A percentile compares a stretch with the other conserved stretches of the same genome.
phyloP scores from a whole-genome alignment of 169 alveolate species.

The Plasmodium fragile region DNA sequence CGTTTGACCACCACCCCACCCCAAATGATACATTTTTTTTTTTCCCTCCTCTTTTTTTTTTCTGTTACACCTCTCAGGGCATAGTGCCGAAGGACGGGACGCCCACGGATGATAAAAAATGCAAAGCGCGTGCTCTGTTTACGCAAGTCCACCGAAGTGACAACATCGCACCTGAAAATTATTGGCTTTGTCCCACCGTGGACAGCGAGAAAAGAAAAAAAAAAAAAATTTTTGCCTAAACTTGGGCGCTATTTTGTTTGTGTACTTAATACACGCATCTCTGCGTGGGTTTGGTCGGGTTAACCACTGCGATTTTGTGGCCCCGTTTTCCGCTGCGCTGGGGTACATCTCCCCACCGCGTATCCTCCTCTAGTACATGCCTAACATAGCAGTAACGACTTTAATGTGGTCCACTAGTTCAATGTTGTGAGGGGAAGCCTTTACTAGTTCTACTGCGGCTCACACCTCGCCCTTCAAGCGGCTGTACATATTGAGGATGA shows the following conservation, averaged over 20 bases:
- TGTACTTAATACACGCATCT: background rate
- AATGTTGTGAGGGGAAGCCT: background rate
- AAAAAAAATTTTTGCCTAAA: background rate
- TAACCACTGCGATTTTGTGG: background rate
- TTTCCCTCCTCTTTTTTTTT: background rate
- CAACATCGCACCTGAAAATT: constrained; percentile 73
- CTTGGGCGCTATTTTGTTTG: background rate
- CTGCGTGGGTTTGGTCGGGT: background rate
- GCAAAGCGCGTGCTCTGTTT: constrained; percentile 55
- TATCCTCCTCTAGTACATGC: background rate
- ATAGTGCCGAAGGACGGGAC: constrained; percentile 64
- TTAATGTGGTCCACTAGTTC: background rate
- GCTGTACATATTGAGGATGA: constrained; percentile 75
- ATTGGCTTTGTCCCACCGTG: constrained; percentile 69
- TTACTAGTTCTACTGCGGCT: background rate
- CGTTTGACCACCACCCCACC: background rate
- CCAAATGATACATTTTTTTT: background rate
- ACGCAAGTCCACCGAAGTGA: constrained; percentile 53
- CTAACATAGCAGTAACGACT: background rate
- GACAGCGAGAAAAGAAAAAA: constrained; percentile 46
- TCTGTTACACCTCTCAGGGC: constrained; percentile 7
- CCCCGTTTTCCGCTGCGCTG: background rate
- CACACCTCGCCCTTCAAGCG: constrained; percentile 8
- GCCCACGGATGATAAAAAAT: background rate
- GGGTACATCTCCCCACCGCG: background rate